Percentiles rank a stretch among this genome's conserved stretches.
These are phyloP conservation scores for Colletotrichum tropicicola DNA, from an alignment of 2,329 filamentous ascomycete species.

Conservation along the genomic window DNA sequence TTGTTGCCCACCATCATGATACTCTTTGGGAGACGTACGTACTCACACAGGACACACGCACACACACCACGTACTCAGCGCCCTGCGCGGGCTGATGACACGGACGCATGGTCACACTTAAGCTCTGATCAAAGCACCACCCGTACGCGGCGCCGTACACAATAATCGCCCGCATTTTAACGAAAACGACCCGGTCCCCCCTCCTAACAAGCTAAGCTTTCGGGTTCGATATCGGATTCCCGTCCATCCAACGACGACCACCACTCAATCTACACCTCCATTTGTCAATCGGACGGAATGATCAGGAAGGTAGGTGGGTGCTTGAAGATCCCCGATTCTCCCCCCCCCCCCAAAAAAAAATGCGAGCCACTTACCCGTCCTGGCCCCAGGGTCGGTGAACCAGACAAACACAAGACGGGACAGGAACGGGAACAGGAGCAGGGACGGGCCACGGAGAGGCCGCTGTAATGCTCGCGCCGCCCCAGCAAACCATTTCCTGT, in stretches of 20 bases:
- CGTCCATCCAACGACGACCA: neutral
- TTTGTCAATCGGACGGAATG: neutral
- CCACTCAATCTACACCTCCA: neutral
- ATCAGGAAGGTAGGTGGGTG: neutral
- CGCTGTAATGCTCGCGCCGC: neutral
- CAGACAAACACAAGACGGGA: neutral
- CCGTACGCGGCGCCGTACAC: neutral
- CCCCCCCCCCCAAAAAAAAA: neutral
- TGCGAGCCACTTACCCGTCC: neutral
- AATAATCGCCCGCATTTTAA: no score
- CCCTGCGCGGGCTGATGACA: neutral
- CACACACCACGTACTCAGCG: neutral
- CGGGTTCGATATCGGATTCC: conserved; percentile 19
- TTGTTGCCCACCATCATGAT: neutral
- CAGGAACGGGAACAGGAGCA: neutral
- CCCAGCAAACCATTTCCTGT: neutral
- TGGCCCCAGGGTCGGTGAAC: neutral
- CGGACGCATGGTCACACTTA: neutral
- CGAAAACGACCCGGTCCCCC: no score
- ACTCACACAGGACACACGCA: no score
- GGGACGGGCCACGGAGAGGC: neutral
- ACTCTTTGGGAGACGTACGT: neutral
- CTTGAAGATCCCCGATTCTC: neutral
- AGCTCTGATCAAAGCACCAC: neutral
- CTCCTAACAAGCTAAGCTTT: conserved; percentile 15